phyloP scores from a whole-genome alignment of 108 stramenopile genomes.

The Nannochloropsis gaditana region DNA sequence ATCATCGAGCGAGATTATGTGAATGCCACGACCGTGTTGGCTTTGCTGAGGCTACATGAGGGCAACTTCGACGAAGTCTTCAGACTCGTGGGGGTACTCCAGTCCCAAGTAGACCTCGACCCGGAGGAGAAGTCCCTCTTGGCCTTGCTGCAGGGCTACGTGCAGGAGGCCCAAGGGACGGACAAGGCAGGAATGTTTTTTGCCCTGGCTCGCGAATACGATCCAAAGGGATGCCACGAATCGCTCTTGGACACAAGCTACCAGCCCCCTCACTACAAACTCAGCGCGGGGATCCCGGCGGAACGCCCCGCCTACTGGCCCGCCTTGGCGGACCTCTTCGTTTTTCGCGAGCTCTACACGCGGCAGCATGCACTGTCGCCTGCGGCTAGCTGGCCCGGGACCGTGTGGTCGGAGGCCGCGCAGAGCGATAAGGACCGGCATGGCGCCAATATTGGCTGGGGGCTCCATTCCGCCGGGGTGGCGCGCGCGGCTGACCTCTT shows the following conservation, averaged over 20 bases:
- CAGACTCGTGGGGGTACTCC: background rate
- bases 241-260: background rate
- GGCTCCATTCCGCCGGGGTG: background rate
- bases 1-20: slow-evolving; percentile 15
- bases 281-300: background rate
- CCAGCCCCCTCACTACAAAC: background rate
- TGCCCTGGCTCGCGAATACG: background rate
- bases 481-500: background rate
- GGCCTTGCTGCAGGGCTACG: background rate
- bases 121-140: background rate
- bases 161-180: background rate
- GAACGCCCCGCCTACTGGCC: slow-evolving; percentile 11
- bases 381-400: background rate
- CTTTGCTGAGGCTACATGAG: background rate
- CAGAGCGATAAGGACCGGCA: background rate
- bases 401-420: background rate
- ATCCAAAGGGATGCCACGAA: slow-evolving; percentile 5
- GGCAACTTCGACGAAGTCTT: background rate
- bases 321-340: background rate
- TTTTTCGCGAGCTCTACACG: background rate
- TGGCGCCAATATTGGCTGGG: background rate
- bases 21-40: background rate
- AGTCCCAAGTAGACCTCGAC: background rate
- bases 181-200: slow-evolving; percentile 10
- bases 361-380: background rate